Base-by-base conservation (phyloP, 768 basidiomycete species). In the Panaeolus cyanescens region DNA sequence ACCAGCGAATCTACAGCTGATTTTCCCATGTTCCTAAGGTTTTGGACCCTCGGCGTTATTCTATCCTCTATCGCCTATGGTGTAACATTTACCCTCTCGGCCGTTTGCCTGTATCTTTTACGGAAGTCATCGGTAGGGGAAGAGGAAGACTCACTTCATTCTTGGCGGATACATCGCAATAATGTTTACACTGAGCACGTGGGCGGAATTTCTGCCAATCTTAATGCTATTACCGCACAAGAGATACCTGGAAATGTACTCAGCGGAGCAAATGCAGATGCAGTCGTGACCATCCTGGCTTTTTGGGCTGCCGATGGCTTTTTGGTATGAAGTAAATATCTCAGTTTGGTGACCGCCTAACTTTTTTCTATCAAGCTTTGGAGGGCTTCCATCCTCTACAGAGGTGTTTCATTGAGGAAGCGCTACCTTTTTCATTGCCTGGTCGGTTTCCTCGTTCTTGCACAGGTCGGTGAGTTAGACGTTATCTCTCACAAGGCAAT, bases 301-400 rank as follows among this genome's bases (percentile, higher is more conserved):
- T 58, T 25, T 39, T 62, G 61, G 61, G n/a, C 42, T 25, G 58
- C 61, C 32, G 61, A 62, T 58, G 61, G 61, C 2, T 62, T 62
- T 28, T 33, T 62, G 37, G 61, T 62, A 30, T 55, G 61, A 37
- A 9, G 7, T n/a, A 50, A 50, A 22, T 19, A 4, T 22, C 6
- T 19, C 19, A 5, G n/a, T n/a, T n/a, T n/a, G n/a, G n/a, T n/a
- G n/a, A n/a, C n/a, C n/a, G n/a, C n/a, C n/a, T n/a, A n/a, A n/a
- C n/a, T n/a, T n/a, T n/a, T n/a, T n/a, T n/a, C n/a, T n/a, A 28
- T 4, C 7, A 17, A 62, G 61, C 39, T 62, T 22, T 62, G 61
- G 61, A 45, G 61, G 32, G 61, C 61, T 12, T 50, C 57, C n/a
- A 37, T 59, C 9, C 37, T 62, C 1, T 59, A 62, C 32, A 53